Conservation (phyloP, 2,329 filamentous ascomycete genomes). For the Didymella lethalis region DNA sequence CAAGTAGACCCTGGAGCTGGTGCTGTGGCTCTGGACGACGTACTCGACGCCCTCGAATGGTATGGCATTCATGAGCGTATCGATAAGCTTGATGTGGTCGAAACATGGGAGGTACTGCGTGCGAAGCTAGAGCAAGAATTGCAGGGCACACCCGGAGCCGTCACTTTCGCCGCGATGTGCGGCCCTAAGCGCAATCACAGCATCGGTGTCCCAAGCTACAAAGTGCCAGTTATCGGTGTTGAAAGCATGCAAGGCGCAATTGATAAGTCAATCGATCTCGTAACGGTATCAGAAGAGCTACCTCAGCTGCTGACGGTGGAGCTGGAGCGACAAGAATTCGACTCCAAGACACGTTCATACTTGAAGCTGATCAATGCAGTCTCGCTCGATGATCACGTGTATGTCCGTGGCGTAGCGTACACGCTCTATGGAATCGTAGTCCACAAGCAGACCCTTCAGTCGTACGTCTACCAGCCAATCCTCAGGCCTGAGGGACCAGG, state of each 20-base stretch:
- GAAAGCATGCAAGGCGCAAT: slow-evolving; percentile 55
- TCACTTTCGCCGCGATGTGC: slow-evolving; percentile 57
- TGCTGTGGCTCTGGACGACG: slow-evolving; percentile 44
- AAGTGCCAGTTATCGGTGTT: slow-evolving; percentile 46
- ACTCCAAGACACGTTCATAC: slow-evolving; percentile 63
- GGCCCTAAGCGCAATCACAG: slow-evolving; percentile 50
- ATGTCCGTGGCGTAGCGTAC: slow-evolving; percentile 59
- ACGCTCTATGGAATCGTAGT: slow-evolving; percentile 68
- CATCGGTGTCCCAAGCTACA: slow-evolving; percentile 47
- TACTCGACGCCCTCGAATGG: slow-evolving; percentile 51
- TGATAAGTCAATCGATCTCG: slow-evolving; percentile 41
- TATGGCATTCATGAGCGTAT: slow-evolving; percentile 51
- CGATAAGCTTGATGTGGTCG: slow-evolving; percentile 60
- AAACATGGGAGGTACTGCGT: slow-evolving; percentile 64
- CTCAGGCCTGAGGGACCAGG: slow-evolving; percentile 65
- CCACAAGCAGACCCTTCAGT: slow-evolving; percentile 66
- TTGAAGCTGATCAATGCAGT: slow-evolving; percentile 65
- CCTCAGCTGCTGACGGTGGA: slow-evolving; percentile 64
- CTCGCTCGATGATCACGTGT: slow-evolving; percentile 63
- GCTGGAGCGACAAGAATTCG: slow-evolving; percentile 65
- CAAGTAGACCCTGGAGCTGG: slow-evolving; percentile 50
- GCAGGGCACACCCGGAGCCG: slow-evolving; percentile 52
- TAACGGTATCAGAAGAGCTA: slow-evolving; percentile 38
- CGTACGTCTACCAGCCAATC: slow-evolving; percentile 67
- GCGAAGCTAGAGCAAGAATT: slow-evolving; percentile 62